Evolutionary conservation across 1,284 basidiomycete genomes (phyloP).

Genomic region (Fomitopsis betulina): DNA sequence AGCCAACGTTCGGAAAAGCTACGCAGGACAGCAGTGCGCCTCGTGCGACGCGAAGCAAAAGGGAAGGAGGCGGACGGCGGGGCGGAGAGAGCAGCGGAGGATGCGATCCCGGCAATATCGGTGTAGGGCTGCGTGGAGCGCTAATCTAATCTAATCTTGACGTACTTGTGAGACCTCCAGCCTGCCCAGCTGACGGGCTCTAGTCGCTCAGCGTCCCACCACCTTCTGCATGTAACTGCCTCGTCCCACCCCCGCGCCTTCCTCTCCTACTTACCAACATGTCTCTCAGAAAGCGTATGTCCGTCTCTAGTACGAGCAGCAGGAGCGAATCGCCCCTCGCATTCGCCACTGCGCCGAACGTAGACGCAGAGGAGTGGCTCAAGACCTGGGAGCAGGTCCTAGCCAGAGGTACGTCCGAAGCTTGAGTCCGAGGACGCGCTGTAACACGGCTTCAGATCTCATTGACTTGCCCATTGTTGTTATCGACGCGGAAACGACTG

Average conservation of each 20-base stretch:
- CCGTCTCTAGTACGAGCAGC: constrained; percentile 27
- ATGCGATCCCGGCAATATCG: not conserved
- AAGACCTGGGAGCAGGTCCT: constrained; percentile 48
- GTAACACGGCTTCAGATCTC: constrained; percentile 39
- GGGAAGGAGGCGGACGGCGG: not conserved
- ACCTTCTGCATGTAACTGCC: constrained; percentile 7
- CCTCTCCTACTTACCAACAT: constrained; percentile 8
- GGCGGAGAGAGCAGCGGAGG: not conserved
- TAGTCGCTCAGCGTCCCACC: constrained; percentile 1
- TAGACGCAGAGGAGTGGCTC: constrained; percentile 54
- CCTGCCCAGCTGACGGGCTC: constrained; percentile 5
- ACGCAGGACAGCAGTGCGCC: constrained; percentile 20
- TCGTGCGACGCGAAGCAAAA: constrained; percentile 10
- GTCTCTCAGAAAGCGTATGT: constrained; percentile 29
- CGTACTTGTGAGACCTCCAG: constrained; percentile 3
- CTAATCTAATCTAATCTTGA: constrained; percentile 12
- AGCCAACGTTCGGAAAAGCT: constrained; percentile 55
- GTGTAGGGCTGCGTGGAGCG: not conserved
- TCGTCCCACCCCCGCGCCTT: constrained; percentile 1
- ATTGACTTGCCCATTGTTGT: constrained; percentile 60
- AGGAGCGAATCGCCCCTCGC: constrained; percentile 27
- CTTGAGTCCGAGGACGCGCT: not conserved
- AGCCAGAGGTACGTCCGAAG: constrained; percentile 42
- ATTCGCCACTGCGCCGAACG: constrained; percentile 27
- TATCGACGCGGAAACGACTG: constrained; percentile 61